Evolutionary conservation across 2,329 filamentous ascomycete genomes (phyloP), one percentile per base, ranked within the genome.

Genomic region (Fusarium euwallaceae): DNA sequence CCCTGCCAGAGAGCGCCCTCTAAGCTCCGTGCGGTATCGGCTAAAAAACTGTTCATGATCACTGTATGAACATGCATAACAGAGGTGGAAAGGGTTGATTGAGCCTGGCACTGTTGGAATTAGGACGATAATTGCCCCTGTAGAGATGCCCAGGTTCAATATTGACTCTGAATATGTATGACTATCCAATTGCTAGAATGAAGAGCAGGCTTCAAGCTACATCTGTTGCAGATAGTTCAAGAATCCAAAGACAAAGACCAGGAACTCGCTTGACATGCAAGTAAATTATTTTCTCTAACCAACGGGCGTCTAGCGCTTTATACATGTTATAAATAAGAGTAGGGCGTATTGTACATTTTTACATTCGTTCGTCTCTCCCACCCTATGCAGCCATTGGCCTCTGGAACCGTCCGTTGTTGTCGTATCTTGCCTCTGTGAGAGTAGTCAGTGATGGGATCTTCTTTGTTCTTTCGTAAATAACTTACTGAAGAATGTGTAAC

Each of bases 401-500:
- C 70, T 82, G 83, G 76, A 86, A 86, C 37, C 80, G 80, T 66
- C 85, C 85, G 62, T 86, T 86, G 72, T 86, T 83, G 64, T 86
- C 85, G 64, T 86, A 86, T 74, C 84, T 83, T 56, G 85, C 85
- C 78, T 86, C 85, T 86, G 71, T 56, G 43, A 24, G 4, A 17
- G 11, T 17, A 11, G 74, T 89, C 73, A 89, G 84, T 32, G 11
- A 32, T 74, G 51, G 7, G 3, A 11, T 39, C 34, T 10, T n/a
- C 22, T n/a, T n/a, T 12, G 4, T 12, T 4, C 11, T 22, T 3
- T 27, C 10, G 8, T 1, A 7, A 8, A 2, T 4, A 14, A 89
- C 94, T 87, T 86, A 97, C 95, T 99, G 83, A 99, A 99, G 82
- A 99, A 99, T 0, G 97, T 99, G 85, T 99, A 99, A 77, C 93